Evolutionary conservation across 2,329 filamentous ascomycete species (phyloP), one percentile per base, ranked within the genome.

Genomic region (Sclerotinia glacialis): DNA sequence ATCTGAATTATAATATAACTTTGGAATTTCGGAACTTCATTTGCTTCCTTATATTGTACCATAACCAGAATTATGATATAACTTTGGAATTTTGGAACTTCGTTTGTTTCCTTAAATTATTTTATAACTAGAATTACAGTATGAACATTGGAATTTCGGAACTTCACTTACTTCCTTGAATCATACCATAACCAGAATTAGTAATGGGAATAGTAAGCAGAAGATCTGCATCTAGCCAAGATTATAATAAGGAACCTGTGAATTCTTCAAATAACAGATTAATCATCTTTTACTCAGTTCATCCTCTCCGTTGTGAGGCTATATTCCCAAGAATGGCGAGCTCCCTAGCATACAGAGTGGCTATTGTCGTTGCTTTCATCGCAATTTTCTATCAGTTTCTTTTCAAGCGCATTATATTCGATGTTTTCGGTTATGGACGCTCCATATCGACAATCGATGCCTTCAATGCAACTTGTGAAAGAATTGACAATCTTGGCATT

Each of bases 331-430:
- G 16, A 21, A 68, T 68, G 67, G 56, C 44, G n/a, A 64, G 34
- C 9, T 49, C 71, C 34, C 18, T 69, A 3, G 70, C 70, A 12
- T 71, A 69, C 67, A 65, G 65, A 12, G 64, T 62, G 11, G 68
- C 72, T 9, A 50, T 69, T 14, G 21, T 68, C 49, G 67, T 71
- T 46, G 67, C 71, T 14, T 54, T 75, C 49, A 59, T 72, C 31
- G 71, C 71, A n/a, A 55, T 72, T 21, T 37, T 76, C 12, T 78
- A 77, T 66, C 75, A 78, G 69, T 72, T 74, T 34, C n/a, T 75
- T 18, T 70, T 75, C 65, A 75, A 73, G 56, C 42, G 69, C 40
- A 21, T 76, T 28, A 46, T 78, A 21, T 77, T 77, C 66, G 66
- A 72, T 34, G 69, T 71, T 9, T 28, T 78, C 7, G 77, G 78